Evolutionary conservation across 352 stramenopile genomes (phyloP), one percentile per base, ranked within the genome.

Genomic region (Phytophthora nicotianae): DNA sequence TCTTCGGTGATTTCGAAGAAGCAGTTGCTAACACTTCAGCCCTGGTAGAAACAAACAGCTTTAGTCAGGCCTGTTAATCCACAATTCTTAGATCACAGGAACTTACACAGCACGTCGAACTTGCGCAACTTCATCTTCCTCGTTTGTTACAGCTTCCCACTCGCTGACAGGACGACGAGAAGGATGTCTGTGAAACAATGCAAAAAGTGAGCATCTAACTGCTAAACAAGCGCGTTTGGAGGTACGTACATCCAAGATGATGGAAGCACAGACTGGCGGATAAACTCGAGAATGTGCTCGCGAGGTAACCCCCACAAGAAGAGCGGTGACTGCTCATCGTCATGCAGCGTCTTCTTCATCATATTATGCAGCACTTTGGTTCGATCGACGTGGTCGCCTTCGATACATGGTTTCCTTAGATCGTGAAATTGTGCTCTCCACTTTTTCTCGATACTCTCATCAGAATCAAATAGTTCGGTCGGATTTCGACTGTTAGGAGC

Each of bases 281-380:
- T 91, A 60, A 86, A 93, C 27, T 90, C 81, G 40, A 91, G 63
- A 43, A 91, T 85, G 47, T 91, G 78, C 41, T 91, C 82, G 19
- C 81, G 69, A 26, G 85, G 82, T 42, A 91, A 57, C 0, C 79
- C 79, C 85, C 85, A 91, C 17, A 88, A 61, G 17, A 78, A 67
- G 13, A 91, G 46, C 1, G 77, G 80, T 0, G 78, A 79, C 20
- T 49, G 20, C n/a, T 52, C 55, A 40, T 52, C 48, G 0, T 8
- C 11, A 7, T 38, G 35, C 3, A 40, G 58, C 41, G 40, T 37
- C 14, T 50, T 62, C 17, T 50, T 49, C 40, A 43, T 56, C 46
- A 54, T 68, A 40, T 76, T 77, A 6, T 76, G 75, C 41, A 90
- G 56, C 35, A 81, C 73, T 54, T 87, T 74, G 7, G 62, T 82